A percentile compares a stretch with the other conserved stretches of the same genome.
Evolutionary conservation across 345 rosid genomes (phyloP).

Genomic region (Acer campestre): DNA sequence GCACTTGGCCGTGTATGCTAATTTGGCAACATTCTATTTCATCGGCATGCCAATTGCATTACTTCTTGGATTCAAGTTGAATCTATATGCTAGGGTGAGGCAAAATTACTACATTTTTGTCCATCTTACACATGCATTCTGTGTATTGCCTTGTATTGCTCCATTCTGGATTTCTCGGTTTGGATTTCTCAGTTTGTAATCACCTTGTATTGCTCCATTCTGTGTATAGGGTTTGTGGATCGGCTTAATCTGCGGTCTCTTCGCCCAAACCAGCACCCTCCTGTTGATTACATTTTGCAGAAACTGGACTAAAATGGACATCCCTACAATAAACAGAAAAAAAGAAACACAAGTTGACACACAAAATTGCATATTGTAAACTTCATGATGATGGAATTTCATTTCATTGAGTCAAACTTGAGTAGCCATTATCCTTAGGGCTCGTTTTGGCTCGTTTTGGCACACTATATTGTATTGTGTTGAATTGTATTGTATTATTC

Average conservation of each 20-base stretch:
- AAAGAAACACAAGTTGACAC: neutral
- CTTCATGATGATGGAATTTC: too few species aligned
- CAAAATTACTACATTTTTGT: neutral
- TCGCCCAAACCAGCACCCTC: constrained; percentile 46
- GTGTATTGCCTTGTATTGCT: neutral
- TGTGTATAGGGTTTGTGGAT: constrained; percentile 68
- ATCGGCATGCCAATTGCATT: constrained; percentile 53
- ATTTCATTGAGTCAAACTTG: too few species aligned
- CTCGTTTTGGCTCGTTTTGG: too few species aligned
- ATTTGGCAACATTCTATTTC: constrained; percentile 51
- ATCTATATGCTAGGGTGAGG: constrained; percentile 51
- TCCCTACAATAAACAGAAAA: neutral
- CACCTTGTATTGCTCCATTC: neutral
- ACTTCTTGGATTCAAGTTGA: constrained; percentile 56
- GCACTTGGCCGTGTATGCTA: constrained; percentile 46
- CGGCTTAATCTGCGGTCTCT: constrained; percentile 11
- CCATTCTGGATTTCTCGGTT: too few species aligned
- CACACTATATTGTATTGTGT: too few species aligned
- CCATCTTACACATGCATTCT: neutral
- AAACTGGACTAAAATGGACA: constrained; percentile 52
- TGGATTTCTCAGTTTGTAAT: neutral
- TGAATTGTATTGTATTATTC: too few species aligned
- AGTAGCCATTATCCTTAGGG: too few species aligned
- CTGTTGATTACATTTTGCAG: constrained; percentile 41
- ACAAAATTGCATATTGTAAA: too few species aligned